These are phyloP conservation scores for Termitomyces sp. DNA, from an alignment of 768 basidiomycete genomes.

Conservation along the genomic window DNA sequence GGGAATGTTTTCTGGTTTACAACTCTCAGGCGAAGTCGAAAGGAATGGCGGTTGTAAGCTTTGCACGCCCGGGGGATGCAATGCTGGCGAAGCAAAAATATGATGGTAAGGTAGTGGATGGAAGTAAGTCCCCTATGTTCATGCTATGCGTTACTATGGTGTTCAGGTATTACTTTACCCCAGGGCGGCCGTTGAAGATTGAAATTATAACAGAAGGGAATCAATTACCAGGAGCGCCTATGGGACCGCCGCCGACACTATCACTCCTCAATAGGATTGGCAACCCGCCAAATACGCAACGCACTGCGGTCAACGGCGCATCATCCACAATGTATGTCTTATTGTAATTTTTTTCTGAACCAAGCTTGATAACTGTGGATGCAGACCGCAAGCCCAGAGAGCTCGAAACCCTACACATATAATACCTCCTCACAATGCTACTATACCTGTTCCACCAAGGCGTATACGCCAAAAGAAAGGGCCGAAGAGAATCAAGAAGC, in stretches of 20 bases:
- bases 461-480: conserved; percentile 64
- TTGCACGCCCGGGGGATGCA: conserved; percentile 64
- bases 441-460: conserved; percentile 29
- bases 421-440: conserved; percentile 19
- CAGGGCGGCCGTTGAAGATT: conserved; percentile 67
- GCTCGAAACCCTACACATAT: not conserved
- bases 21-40: conserved; percentile 74
- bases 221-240: conserved; percentile 10
- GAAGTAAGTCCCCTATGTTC: conserved; percentile 34
- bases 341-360: not conserved
- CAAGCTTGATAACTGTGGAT: not conserved
- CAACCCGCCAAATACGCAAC: not conserved
- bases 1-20: conserved; percentile 68
- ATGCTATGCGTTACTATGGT: not conserved
- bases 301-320: conserved; percentile 8
- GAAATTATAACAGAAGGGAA: conserved; percentile 54
- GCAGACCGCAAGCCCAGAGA: conserved; percentile 9
- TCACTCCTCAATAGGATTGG: conserved; percentile 29
- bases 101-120: conserved; percentile 74
- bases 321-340: conserved; percentile 16
- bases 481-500: conserved; percentile 68
- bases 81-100: conserved; percentile 62
- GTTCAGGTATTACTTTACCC: not conserved
- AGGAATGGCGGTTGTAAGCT: conserved; percentile 75
- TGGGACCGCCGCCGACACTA: conserved; percentile 18